Conservation (phyloP, 345 rosid genomes). For the Trapa bicornis region DNA sequence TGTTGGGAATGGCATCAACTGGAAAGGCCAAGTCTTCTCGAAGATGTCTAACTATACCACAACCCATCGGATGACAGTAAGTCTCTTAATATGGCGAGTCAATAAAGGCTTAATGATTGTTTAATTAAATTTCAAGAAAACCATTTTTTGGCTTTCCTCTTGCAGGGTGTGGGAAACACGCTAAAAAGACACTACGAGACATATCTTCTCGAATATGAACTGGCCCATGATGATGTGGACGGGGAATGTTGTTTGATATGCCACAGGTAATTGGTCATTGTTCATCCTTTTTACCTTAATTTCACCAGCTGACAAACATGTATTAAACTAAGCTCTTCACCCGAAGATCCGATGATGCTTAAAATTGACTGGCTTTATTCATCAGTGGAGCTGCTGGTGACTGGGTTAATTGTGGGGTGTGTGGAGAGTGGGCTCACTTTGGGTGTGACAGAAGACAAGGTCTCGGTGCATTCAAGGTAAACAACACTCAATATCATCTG, state of each 20-base stretch:
- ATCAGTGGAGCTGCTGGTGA: constrained; percentile 47
- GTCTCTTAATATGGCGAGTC: neutral
- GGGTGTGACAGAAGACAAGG: constrained; percentile 51
- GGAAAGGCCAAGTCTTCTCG: constrained; percentile 54
- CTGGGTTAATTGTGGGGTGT: constrained; percentile 45
- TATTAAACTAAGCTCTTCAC: neutral
- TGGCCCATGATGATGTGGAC: constrained; percentile 45
- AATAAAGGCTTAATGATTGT: neutral
- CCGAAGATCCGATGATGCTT: neutral
- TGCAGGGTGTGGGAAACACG: constrained; percentile 46
- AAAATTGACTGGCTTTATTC: neutral
- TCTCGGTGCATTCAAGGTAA: constrained; percentile 47
- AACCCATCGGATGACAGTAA: constrained; percentile 46
- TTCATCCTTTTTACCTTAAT: no score
- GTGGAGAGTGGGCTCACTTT: constrained; percentile 51
- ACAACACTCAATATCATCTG: no score
- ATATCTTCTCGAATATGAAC: constrained; percentile 40
- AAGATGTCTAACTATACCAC: constrained; percentile 44
- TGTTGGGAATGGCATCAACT: constrained; percentile 48
- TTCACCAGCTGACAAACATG: no score
- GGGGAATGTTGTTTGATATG: constrained; percentile 51
- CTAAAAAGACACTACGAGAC: constrained; percentile 45
- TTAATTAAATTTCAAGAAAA: neutral
- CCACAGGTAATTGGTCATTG: constrained; percentile 22
- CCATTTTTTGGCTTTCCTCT: neutral